Conservation (phyloP, 495 filamentous ascomycete species). For the Glutinoglossum americanum region DNA sequence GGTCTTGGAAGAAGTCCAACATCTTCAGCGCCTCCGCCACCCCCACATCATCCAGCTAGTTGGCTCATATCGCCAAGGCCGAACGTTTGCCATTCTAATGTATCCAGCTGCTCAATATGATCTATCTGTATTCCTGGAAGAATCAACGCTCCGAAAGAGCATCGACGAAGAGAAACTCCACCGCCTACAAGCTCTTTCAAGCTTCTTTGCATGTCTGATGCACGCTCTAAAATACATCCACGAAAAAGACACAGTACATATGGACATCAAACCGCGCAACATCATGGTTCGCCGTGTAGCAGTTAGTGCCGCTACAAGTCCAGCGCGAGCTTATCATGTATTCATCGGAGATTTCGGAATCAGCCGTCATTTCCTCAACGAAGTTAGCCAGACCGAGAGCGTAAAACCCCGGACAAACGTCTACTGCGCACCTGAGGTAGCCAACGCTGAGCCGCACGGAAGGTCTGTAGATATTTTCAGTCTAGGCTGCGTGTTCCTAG, state of each 20-base stretch:
- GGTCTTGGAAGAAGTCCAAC: slow-evolving; percentile 9
- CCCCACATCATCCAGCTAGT: slow-evolving; percentile 12
- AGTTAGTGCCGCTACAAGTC: too few species aligned
- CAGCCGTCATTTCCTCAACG: not conserved
- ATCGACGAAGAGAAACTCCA: not conserved
- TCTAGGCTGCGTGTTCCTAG: not conserved
- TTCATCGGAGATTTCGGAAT: not conserved
- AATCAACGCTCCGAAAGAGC: not conserved
- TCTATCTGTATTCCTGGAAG: not conserved
- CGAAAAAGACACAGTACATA: not conserved
- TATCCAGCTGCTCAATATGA: not conserved
- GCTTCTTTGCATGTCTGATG: not conserved
- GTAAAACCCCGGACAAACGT: not conserved
- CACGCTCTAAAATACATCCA: not conserved
- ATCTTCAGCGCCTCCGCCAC: slow-evolving; percentile 12
- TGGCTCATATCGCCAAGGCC: slow-evolving; percentile 8
- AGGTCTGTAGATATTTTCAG: not conserved
- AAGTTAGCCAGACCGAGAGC: not conserved
- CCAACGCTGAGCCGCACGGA: not conserved
- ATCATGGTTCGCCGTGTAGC: not conserved
- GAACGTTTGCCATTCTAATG: slow-evolving; percentile 11
- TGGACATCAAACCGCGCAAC: not conserved
- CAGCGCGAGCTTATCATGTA: too few species aligned
- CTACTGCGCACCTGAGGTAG: not conserved
- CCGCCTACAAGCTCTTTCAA: not conserved